phyloP scores from a whole-genome alignment of 768 basidiomycete species.

The Candolleomyces efflorescens region DNA sequence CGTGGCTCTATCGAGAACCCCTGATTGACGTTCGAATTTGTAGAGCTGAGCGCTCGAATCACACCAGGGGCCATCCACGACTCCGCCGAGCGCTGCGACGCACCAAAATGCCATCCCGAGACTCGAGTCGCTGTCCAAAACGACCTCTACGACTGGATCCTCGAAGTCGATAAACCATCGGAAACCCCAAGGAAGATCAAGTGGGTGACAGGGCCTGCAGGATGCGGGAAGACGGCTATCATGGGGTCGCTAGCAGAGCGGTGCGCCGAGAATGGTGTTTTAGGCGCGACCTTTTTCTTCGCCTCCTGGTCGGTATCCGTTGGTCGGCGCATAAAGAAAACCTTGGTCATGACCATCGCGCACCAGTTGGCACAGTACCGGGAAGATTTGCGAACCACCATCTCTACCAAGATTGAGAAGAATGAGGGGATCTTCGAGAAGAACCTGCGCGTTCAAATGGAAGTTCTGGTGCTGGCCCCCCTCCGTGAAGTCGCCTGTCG shows the following conservation, averaged over 20 bases:
- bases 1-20: no score
- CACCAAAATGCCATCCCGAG: conserved; percentile 1
- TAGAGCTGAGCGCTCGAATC: not conserved
- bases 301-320: not conserved
- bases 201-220: conserved; percentile 8
- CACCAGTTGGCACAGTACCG: conserved; percentile 1
- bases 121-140: not conserved
- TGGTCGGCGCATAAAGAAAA: not conserved
- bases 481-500: not conserved
- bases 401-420: not conserved
- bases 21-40: no score
- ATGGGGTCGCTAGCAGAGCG: conserved; percentile 5
- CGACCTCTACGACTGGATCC: conserved; percentile 1
- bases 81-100: conserved; percentile 3
- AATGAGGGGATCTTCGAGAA: conserved; percentile 4
- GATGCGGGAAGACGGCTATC: conserved; percentile 9
- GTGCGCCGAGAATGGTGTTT: not conserved
- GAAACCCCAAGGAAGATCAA: not conserved
- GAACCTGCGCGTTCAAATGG: not conserved
- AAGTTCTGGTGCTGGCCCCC: conserved; percentile 1
- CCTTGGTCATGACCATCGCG: conserved; percentile 2
- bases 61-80: not conserved
- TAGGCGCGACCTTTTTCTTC: conserved; percentile 9
- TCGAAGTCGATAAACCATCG: not conserved
- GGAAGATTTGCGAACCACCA: not conserved